phyloP scores from a whole-genome alignment of 2,329 filamentous ascomycete species.

The Dothideomycetes sp. region DNA sequence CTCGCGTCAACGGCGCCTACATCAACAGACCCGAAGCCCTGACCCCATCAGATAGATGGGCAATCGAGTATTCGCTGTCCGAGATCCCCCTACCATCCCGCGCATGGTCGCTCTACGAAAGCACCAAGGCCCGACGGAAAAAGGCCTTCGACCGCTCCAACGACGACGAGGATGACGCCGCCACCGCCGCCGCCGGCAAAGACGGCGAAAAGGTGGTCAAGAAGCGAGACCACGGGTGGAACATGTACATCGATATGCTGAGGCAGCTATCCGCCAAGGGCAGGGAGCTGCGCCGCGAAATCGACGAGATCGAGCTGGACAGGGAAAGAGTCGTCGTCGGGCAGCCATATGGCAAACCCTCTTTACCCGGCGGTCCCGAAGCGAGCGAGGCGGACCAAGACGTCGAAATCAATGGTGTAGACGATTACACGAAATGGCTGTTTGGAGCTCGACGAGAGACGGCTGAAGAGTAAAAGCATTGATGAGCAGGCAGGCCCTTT shows the following conservation, averaged over 20 bases:
- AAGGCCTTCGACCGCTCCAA: conserved; percentile 28
- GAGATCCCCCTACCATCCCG: conserved; percentile 40
- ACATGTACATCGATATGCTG: conserved; percentile 33
- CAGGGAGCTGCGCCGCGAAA: conserved; percentile 42
- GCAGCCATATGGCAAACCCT: conserved; percentile 5
- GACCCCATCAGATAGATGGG: conserved; percentile 45
- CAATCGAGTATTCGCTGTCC: conserved; percentile 64
- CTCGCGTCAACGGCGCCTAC: conserved; percentile 56
- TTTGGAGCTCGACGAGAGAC: too few species aligned
- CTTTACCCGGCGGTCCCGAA: conserved; percentile 1
- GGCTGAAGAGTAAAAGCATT: too few species aligned
- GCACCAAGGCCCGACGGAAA: conserved; percentile 46
- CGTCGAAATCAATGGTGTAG: conserved; percentile 11
- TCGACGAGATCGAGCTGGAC: conserved; percentile 42
- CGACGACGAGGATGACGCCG: conserved; percentile 22
- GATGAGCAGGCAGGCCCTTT: too few species aligned
- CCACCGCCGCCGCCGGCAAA: background rate
- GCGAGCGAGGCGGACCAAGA: conserved; percentile 7
- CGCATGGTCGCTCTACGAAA: conserved; percentile 43
- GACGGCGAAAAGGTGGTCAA: background rate
- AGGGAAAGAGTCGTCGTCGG: conserved; percentile 26
- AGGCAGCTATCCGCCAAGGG: conserved; percentile 44
- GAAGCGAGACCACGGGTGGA: too few species aligned
- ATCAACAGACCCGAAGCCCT: conserved; percentile 50
- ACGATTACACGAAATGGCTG: conserved; percentile 14